A percentile compares a stretch with the other conserved stretches of the same genome.
These are phyloP conservation scores for Trichoderma polysporum DNA, from an alignment of 2,329 filamentous ascomycete species.

Conservation along the genomic window DNA sequence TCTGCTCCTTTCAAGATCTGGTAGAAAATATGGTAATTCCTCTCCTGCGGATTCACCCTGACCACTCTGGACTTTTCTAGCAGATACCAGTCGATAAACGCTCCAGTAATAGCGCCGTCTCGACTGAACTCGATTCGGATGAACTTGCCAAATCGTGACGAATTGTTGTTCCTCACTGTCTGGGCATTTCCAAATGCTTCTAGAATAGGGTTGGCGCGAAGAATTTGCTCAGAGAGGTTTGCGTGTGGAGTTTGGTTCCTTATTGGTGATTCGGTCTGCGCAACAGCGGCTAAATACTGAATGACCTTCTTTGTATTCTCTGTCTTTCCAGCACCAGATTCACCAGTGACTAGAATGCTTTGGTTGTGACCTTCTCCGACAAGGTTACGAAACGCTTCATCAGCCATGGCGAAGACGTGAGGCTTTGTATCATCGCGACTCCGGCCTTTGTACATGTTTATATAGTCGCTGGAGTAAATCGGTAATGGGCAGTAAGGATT, in stretches of 20 bases:
- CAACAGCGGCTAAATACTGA: constrained; percentile 94
- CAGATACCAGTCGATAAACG: constrained; percentile 98
- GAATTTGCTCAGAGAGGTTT: constrained; percentile 92
- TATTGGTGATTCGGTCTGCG: constrained; percentile 72
- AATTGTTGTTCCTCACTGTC: constrained; percentile 97
- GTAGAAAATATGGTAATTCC: constrained; percentile 98
- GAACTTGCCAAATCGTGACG: constrained; percentile 96
- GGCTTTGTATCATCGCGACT: constrained; percentile 92
- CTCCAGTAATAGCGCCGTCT: constrained; percentile 85
- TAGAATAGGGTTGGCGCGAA: constrained; percentile 93
- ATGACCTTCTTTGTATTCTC: constrained; percentile 99
- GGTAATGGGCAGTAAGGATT: constrained; percentile 94
- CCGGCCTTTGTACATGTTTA: constrained; percentile 96
- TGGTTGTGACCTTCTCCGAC: constrained; percentile 95
- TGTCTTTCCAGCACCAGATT: constrained; percentile 96
- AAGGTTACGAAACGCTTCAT: constrained; percentile 92
- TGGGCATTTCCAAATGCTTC: constrained; percentile 98
- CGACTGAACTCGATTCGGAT: constrained; percentile 94
- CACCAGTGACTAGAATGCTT: constrained; percentile 95
- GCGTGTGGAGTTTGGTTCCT: constrained; percentile 65
- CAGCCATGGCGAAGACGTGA: constrained; percentile 96
- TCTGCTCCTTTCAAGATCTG: constrained; percentile 87
- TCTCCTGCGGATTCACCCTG: constrained; percentile 78
- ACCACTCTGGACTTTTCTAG: constrained; percentile 98
- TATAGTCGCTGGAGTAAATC: constrained; percentile 94